These are phyloP conservation scores for Sphagnum contortum DNA, from an alignment of 225 moss, liverwort and hornwort species.

Conservation along the genomic window DNA sequence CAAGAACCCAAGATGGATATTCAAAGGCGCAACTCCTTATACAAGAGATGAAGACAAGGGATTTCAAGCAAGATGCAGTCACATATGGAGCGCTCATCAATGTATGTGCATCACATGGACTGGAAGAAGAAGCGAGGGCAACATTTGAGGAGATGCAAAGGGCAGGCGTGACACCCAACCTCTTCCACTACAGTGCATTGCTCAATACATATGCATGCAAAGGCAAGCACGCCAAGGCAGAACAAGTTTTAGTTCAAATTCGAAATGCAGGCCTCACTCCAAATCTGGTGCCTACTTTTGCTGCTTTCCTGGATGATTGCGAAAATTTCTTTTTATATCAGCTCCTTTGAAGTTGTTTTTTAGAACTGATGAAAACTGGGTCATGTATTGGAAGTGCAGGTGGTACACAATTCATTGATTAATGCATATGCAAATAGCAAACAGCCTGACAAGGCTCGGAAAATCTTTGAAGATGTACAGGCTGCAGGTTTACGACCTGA, in stretches of 20 bases:
- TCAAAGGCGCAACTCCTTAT: conserved; percentile 46
- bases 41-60: conserved; percentile 42
- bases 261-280: conserved; percentile 50
- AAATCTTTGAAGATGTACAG: conserved; percentile 48
- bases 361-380: background rate
- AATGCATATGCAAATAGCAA: conserved; percentile 64
- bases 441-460: conserved; percentile 42
- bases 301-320: background rate
- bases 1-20: conserved; percentile 63
- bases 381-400: conserved; percentile 26
- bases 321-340: background rate
- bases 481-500: conserved; percentile 53
- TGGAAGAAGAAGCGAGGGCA: conserved; percentile 55
- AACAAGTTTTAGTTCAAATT: conserved; percentile 45
- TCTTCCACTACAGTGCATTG: conserved; percentile 71
- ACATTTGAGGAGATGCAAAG: conserved; percentile 64
- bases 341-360: background rate
- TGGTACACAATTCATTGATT: conserved; percentile 68
- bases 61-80: conserved; percentile 43
- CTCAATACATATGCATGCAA: conserved; percentile 63
- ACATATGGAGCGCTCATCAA: conserved; percentile 74
- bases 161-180: conserved; percentile 60
- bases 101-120: conserved; percentile 64
- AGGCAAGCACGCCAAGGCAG: conserved; percentile 56
- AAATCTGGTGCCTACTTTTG: conserved; percentile 43